Conservation (phyloP, 2,329 filamentous ascomycete species). For the Ophiostoma himal-ulmi region DNA sequence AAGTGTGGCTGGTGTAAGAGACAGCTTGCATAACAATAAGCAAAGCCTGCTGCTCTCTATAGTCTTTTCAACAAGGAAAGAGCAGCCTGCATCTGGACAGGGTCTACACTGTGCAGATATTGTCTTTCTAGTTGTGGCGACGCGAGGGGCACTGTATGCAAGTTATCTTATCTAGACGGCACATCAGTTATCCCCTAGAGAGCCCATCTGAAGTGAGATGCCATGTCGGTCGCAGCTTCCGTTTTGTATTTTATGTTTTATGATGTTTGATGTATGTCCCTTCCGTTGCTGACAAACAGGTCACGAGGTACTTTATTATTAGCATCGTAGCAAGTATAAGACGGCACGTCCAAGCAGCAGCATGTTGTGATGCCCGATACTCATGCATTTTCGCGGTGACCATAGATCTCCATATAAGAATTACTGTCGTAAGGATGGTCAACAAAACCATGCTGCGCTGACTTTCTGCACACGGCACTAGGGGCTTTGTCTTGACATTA, state of each 20-base stretch:
- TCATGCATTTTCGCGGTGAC: background rate
- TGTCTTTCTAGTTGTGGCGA: background rate
- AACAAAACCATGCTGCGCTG: no score
- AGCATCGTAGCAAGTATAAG: background rate
- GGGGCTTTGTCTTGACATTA: background rate
- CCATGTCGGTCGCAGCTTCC: background rate
- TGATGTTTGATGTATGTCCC: background rate
- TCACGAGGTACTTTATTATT: background rate
- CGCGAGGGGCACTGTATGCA: background rate
- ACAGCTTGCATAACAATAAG: background rate
- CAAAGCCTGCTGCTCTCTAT: background rate
- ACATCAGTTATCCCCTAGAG: background rate
- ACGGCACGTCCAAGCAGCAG: background rate
- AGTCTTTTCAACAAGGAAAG: slow-evolving; percentile 1
- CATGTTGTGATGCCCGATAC: background rate
- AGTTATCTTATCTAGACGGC: background rate
- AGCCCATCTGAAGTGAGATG: background rate
- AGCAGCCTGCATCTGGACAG: background rate
- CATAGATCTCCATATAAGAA: background rate
- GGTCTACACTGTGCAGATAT: background rate
- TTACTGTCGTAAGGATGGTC: background rate
- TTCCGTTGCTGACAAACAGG: background rate
- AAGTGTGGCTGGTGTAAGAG: background rate
- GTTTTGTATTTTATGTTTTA: background rate
- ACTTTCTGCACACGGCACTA: background rate